These are phyloP conservation scores for Dinochytrium kinnereticum DNA, from an alignment of 371 early-diverging fungal species.

Conservation along the genomic window DNA sequence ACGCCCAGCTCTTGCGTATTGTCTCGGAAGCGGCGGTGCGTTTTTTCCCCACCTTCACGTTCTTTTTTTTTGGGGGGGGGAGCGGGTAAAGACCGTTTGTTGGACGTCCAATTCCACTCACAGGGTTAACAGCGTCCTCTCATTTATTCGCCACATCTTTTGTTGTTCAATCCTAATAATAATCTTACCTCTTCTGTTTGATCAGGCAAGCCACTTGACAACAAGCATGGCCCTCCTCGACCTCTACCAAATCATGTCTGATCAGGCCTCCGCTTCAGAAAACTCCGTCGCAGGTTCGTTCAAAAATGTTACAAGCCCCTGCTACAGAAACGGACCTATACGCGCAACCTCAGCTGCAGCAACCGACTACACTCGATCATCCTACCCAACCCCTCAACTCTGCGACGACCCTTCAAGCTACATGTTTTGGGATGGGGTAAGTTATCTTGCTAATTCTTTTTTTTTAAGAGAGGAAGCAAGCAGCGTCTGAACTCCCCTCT, in stretches of 20 bases:
- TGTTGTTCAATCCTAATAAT: too few species aligned
- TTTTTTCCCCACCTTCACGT: not conserved
- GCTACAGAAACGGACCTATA: not conserved
- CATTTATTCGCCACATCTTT: too few species aligned
- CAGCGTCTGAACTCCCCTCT: too few species aligned
- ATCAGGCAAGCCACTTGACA: too few species aligned
- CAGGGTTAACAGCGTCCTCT: too few species aligned
- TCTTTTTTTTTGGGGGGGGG: too few species aligned
- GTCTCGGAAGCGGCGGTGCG: not conserved
- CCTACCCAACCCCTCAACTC: not conserved
- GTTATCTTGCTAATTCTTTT: not conserved
- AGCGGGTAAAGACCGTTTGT: too few species aligned
- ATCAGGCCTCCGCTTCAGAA: not conserved
- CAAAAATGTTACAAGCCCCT: not conserved
- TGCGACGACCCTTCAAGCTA: not conserved
- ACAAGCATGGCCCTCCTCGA: not conserved
- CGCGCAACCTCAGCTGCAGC: not conserved
- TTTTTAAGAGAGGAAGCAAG: too few species aligned
- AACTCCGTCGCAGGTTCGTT: too few species aligned
- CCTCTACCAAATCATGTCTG: not conserved
- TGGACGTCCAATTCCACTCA: too few species aligned
- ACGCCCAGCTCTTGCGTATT: not conserved
- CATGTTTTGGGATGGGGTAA: not conserved
- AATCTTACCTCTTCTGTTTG: too few species aligned
- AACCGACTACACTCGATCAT: not conserved